Evolutionary conservation across 2,329 filamentous ascomycete species (phyloP), one percentile per base, ranked within the genome.

Genomic region (Ophiocordyceps camponoti-saundersi): DNA sequence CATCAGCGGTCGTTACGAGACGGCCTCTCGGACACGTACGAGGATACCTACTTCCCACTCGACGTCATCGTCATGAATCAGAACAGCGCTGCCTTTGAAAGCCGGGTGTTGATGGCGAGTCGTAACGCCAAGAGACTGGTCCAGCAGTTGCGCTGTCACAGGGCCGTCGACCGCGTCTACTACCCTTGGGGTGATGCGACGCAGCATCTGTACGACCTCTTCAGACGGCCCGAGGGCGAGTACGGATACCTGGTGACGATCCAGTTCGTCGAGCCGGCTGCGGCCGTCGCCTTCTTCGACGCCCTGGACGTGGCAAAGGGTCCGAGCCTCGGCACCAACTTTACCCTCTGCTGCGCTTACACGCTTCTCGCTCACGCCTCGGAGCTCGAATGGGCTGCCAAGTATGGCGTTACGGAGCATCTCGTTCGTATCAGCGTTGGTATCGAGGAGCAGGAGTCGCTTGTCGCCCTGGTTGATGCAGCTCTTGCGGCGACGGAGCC

Each of bases 191-290:
- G 65, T 1, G 58, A 52, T 21, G 46, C 59, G 1, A 61, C 67
- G 1, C 47, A 60, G 11, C 65, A 69, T 0, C 44, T 53, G 1
- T 57, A 61, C 40, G 55, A 56, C 3, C 43, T 45, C 3, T 55
- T 53, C 44, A 53, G 46, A 3, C 67, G 72, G 40, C 60, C 56
- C 3, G 53, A 53, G 0, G 66, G 65, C 0, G 73, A 71, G 0
- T 72, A 74, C 50, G 73, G 73, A 0, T 73, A 68, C 51, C 61
- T 77, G 0, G 57, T 77, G 12, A 67, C 60, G n/a, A 54, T 76
- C 15, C 66, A 73, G 22, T 69, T 78, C 45, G 56, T 59, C n/a
- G 58, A 53, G 6, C 20, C 52, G 52, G 49, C 49, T 15, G 56
- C 58, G 0, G 64, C 69, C 1, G 54, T 56, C 2, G 63, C 64